Evolutionary conservation across 202 grass and related monocot species (phyloP), one percentile per base, ranked within the genome.

Genomic region (Brachypodium distachyon): DNA sequence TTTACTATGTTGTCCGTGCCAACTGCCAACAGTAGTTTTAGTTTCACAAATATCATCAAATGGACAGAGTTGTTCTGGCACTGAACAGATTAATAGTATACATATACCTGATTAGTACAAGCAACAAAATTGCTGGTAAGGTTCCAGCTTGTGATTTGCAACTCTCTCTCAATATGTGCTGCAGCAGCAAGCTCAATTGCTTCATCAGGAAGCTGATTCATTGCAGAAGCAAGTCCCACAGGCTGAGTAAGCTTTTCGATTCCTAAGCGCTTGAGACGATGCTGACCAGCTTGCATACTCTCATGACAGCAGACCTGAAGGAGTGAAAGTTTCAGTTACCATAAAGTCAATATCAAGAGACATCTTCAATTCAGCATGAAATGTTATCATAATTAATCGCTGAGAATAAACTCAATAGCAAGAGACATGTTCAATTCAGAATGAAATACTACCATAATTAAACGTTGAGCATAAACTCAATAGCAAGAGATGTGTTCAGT

Each of bases 71-170:
- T 47, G 12, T 33, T 67, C 9, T 29, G 8, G 12, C 18, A 50
- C 19, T 60, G 12, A 81, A 38, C 37, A 63, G 26, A 78, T 72
- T 39, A 51, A 32, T 32, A 52, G 9, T 39, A 67, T 29, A 47
- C n/a, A 31, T 5, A 48, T 11, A 94, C 94, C 94, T 93, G 91
- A 68, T 92, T 98, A 38, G 89, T 98, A 69, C 91, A 94, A 80
- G 91, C 82, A 79, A 98, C 89, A 76, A 98, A 98, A 88, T 98
- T 98, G 81, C 88, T 94, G n/a, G 91, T 94, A 70, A 98, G 95
- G 76, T 93, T 93, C 95, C 95, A 98, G n/a, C 85, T 87, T 67
- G 91, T 92, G 60, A 98, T 94, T 85, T 92, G 95, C 62, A 98
- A 81, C 82, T 98, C 95, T 52, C 95, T 85, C 82, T 98, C 91